Percentiles rank a stretch among this genome's conserved stretches.
Evolutionary conservation across 2,329 filamentous ascomycete species (phyloP).

Genomic region (Colletotrichum lupini): DNA sequence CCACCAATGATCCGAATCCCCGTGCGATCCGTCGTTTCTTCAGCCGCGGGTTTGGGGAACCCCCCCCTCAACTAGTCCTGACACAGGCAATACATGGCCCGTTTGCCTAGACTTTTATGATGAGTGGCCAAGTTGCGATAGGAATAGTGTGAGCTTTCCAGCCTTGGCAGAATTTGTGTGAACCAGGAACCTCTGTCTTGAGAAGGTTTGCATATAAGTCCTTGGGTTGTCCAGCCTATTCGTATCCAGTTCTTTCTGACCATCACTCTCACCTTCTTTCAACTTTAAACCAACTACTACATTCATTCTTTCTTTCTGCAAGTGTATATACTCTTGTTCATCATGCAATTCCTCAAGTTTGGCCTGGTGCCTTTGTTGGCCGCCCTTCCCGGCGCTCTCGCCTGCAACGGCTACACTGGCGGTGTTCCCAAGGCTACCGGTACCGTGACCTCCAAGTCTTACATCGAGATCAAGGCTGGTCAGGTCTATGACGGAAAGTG

Average conservation of each 20-base stretch:
- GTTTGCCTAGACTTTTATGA: background rate
- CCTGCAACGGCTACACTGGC: slow-evolving; percentile 45
- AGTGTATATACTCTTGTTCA: background rate
- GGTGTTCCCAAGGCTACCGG: slow-evolving; percentile 44
- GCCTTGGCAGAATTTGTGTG: background rate
- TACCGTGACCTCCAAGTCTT: slow-evolving; percentile 38
- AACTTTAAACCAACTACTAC: slow-evolving; percentile 18
- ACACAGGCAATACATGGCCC: background rate
- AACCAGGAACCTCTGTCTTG: background rate
- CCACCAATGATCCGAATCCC: slow-evolving; percentile 2
- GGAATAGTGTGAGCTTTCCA: background rate
- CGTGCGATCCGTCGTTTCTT: background rate
- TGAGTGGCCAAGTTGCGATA: background rate
- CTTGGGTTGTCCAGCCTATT: background rate
- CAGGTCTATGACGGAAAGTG: slow-evolving; percentile 48
- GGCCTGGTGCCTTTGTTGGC: slow-evolving; percentile 40
- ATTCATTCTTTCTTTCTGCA: slow-evolving; percentile 9
- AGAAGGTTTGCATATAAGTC: slow-evolving; percentile 25
- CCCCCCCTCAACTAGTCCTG: background rate
- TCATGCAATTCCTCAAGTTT: slow-evolving; percentile 32
- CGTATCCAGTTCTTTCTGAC: background rate
- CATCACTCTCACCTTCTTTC: slow-evolving; percentile 8
- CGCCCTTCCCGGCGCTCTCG: slow-evolving; percentile 41
- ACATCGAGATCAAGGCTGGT: slow-evolving; percentile 43
- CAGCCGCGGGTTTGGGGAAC: background rate